Evolutionary conservation across 2,329 filamentous ascomycete species (phyloP).

Genomic region (Lachnellula occidentalis): DNA sequence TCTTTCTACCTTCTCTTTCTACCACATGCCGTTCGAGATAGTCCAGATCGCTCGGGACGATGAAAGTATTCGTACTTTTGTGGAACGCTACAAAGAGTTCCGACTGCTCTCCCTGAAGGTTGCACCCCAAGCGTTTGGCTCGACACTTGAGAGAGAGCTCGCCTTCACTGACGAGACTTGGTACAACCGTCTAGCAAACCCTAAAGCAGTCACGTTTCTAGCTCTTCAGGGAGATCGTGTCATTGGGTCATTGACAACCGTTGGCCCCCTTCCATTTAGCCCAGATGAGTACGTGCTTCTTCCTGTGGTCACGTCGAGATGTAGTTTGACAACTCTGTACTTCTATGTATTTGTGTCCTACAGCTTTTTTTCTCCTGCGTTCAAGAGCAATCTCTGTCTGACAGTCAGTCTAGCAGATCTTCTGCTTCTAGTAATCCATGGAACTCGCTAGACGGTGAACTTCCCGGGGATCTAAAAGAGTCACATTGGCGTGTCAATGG

Average conservation of each 20-base stretch:
- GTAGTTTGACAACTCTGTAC: neutral
- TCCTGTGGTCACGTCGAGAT: neutral
- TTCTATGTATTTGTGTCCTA: neutral
- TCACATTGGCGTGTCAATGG: conserved; percentile 33
- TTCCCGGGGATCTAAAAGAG: neutral
- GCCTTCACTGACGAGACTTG: conserved; percentile 34
- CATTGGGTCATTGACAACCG: conserved; percentile 31
- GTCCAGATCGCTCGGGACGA: conserved; percentile 23
- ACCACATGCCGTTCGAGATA: conserved; percentile 23
- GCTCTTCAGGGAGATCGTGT: conserved; percentile 27
- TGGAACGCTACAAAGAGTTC: conserved; percentile 24
- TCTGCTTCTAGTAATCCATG: conserved; percentile 16
- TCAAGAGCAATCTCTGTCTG: neutral
- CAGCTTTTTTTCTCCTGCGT: neutral
- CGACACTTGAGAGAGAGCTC: conserved; percentile 34
- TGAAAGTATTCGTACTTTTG: conserved; percentile 14
- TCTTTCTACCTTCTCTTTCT: neutral
- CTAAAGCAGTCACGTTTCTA: conserved; percentile 32
- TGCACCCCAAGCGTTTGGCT: conserved; percentile 34
- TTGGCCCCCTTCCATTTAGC: conserved; percentile 29
- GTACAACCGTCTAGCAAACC: conserved; percentile 34
- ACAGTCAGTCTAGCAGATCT: neutral
- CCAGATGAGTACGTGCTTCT: conserved; percentile 9
- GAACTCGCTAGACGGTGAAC: conserved; percentile 4
- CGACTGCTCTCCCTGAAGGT: conserved; percentile 23